A percentile compares a stretch with the other conserved stretches of the same genome.
Evolutionary conservation across 371 early-diverging fungal species (phyloP).

Genomic region (Sanchytrium tribonematis): DNA sequence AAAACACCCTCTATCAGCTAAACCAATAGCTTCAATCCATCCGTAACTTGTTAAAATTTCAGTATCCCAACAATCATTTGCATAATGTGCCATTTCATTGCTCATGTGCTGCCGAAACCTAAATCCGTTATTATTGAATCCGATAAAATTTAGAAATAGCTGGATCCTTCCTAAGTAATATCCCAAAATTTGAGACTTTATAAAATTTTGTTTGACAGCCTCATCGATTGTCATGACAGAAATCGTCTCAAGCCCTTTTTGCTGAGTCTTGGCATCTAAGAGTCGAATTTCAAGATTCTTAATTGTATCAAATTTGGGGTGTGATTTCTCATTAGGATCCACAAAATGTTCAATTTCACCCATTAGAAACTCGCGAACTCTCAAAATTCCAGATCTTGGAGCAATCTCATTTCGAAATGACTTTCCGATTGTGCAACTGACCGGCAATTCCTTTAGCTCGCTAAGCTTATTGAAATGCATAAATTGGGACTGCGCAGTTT

Average conservation of each 20-base stretch:
- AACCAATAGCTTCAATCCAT: constrained; percentile 99
- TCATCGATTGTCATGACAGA: constrained; percentile 58
- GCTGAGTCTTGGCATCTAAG: constrained; percentile 45
- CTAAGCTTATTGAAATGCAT: constrained; percentile 61
- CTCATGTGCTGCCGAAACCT: constrained; percentile 97
- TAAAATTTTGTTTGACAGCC: constrained; percentile 59
- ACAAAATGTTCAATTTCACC: constrained; percentile 99
- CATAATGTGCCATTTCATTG: constrained; percentile 99
- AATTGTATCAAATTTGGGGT: constrained; percentile 65
- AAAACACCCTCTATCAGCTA: constrained; percentile 96
- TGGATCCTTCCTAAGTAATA: constrained; percentile 93
- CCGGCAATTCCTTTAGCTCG: background rate
- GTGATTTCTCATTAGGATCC: constrained; percentile 73
- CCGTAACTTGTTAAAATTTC: constrained; percentile 32
- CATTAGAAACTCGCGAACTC: constrained; percentile 98
- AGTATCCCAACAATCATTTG: constrained; percentile 61
- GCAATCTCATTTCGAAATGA: constrained; percentile 99
- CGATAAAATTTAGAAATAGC: constrained; percentile 71
- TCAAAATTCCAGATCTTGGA: constrained; percentile 83
- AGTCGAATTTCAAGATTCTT: constrained; percentile 41
- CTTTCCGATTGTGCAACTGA: constrained; percentile 43
- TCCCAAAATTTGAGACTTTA: constrained; percentile 92
- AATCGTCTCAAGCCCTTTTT: constrained; percentile 38
- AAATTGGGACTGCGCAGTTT: constrained; percentile 99
- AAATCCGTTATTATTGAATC: constrained; percentile 58